Base-by-base conservation (phyloP, 208 protist species). In the Kentomonas sorsogonicus region DNA sequence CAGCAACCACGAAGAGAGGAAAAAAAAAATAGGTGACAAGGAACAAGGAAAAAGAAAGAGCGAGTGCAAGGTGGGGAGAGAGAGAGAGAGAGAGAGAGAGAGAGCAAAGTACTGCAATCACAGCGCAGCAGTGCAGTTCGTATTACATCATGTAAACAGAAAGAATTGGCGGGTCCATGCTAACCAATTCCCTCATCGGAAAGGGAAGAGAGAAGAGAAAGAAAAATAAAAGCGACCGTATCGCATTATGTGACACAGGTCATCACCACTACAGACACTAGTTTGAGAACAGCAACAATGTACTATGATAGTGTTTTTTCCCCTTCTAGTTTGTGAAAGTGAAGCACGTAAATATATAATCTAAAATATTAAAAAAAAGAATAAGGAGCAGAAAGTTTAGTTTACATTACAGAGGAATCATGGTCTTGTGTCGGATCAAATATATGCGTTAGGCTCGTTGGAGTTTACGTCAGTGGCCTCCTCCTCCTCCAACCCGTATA, bases 321-420 rank as follows among this genome's bases (percentile, higher is more conserved):
- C 20, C 39, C 18, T 57, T 16, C 22, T 54, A 22, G 16, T 41
- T 52, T 27, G 9, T 44, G 18, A 53, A 33, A 41, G 46, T 58
- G 47, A 65, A 56, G 23, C 15, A 46, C 60, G 10, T 6, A 16
- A 55, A 59, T 60, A 47, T 47, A 52, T 43, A 63, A 66, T 53
- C 30, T 33, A 39, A 50, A 45, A 65, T 18, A 47, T 52, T 18
- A 63, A 54, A 55, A 67, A 26, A 48, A 56, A 67, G 41, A 63
- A 39, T 31, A 40, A 45, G 29, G 22, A 51, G 11, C 3, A 40
- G 10, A 55, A 63, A 38, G 54, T 33, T 38, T 40, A 22, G 15
- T 39, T 40, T 39, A 40, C 16, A 3, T 52, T 9, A 36, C 23
- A 4, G 20, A 22, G 6, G 23, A 30, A 27, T 15, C 34, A 5